phyloP scores from a whole-genome alignment of 148 eudicot genomes.

The Nepenthes gracilis region DNA sequence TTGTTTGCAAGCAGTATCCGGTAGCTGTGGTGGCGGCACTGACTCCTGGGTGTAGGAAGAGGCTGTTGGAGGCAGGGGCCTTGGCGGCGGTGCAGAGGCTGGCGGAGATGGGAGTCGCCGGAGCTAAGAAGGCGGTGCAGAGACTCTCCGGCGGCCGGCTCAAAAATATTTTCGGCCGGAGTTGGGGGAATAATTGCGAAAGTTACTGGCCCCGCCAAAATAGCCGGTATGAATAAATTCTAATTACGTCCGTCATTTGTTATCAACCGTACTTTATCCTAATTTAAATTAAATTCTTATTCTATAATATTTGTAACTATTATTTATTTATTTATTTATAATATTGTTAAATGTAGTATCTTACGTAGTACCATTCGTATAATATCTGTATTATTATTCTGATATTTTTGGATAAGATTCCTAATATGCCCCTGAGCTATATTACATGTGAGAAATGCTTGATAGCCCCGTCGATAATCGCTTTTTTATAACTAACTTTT shows the following conservation, averaged over 20 bases:
- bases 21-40: slow-evolving; percentile 40
- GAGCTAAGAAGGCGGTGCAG: slow-evolving; percentile 56
- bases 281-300: too few species aligned
- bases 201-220: slow-evolving; percentile 11
- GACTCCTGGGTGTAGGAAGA: slow-evolving; percentile 44
- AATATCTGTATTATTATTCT: too few species aligned
- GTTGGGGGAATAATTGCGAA: slow-evolving; percentile 43
- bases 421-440: too few species aligned
- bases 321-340: too few species aligned
- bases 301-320: too few species aligned
- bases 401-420: too few species aligned
- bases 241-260: background rate
- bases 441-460: too few species aligned
- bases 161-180: slow-evolving; percentile 33
- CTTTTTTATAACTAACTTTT: too few species aligned
- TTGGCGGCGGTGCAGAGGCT: slow-evolving; percentile 31
- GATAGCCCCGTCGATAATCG: too few species aligned
- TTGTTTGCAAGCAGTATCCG: slow-evolving; percentile 44
- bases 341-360: too few species aligned
- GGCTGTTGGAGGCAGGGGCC: slow-evolving; percentile 47
- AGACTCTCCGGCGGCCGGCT: slow-evolving; percentile 49
- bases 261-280: background rate
- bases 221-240: background rate
- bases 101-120: slow-evolving; percentile 51
- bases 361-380: too few species aligned